Evolutionary conservation across 2,329 filamentous ascomycete genomes (phyloP), one percentile per base, ranked within the genome.

Genomic region (Aspergillus sp.): DNA sequence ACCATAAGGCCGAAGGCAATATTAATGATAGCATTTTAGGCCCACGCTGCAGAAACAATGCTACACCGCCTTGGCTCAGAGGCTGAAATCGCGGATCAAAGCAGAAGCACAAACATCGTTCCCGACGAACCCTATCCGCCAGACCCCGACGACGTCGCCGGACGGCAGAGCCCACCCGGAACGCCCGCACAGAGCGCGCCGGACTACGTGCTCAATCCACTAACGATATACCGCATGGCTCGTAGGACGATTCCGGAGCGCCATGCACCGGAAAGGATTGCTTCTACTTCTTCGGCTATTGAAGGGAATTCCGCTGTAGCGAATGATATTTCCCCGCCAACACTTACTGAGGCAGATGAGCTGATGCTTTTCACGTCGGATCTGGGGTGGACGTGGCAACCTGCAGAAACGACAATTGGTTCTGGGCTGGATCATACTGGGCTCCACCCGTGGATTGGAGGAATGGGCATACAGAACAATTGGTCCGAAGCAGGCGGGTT

Each of bases 311-410:
- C 38, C n/a, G 8, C 30, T 0, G 48, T 19, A 9, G 9, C 15
- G 17, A 38, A 38, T 19, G 28, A 55, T 25, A 50, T 60, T 9
- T 60, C 59, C 4, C 59, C 59, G 17, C 47, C 53, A 5, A 56
- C 28, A 7, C 23, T 52, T 3, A 52, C 59, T 17, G 52, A 19
- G 4, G 59, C 52, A 7, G 59, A 60, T 28, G 59, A 60, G 30
- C 31, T 60, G 25, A 52, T 55, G 46, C 41, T 60, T 11, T 60
- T 60, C 19, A 60, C 59, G 4, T 60, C 59, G 7, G 59, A 60
- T 38, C 28, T 60, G 1, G 59, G 59, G 7, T 60, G 59, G 59
- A 50, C 52, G 28, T 60, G 59, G 59, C 59, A 60, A 45, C 59
- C 59, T 51, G 53, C 59, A 5, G 59, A 60, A 38, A 60, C 59